Conservation (phyloP, 2,329 filamentous ascomycete species). For the Botrytis tulipae region DNA sequence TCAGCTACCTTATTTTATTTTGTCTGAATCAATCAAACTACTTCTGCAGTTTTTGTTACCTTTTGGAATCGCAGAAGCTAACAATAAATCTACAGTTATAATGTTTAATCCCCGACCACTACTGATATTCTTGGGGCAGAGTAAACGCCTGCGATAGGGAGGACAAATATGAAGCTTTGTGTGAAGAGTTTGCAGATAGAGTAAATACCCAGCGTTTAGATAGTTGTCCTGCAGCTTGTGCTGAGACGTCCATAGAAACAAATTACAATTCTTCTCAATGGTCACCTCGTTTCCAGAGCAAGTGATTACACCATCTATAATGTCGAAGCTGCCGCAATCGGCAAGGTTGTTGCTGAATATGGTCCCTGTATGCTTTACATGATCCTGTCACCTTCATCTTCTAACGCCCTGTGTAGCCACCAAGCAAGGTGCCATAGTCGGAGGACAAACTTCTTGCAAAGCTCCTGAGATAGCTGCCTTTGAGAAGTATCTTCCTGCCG, state of each 20-base stretch:
- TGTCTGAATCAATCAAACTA: slow-evolving; percentile 66
- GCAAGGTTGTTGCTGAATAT: slow-evolving; percentile 80
- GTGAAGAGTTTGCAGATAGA: slow-evolving; percentile 78
- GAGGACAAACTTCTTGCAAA: slow-evolving; percentile 97
- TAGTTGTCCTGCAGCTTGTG: slow-evolving; percentile 34
- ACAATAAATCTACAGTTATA: slow-evolving; percentile 22
- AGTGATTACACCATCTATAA: slow-evolving; percentile 99
- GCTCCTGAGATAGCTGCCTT: slow-evolving; percentile 94
- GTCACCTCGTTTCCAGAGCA: slow-evolving; percentile 89
- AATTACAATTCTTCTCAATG: slow-evolving; percentile 88
- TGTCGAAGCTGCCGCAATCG: slow-evolving; percentile 90
- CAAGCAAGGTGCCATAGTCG: slow-evolving; percentile 91
- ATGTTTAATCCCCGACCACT: background rate
- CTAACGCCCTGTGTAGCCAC: slow-evolving; percentile 61
- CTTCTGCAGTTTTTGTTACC: slow-evolving; percentile 21
- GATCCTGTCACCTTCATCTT: slow-evolving; percentile 18
- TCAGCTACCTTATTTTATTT: slow-evolving; percentile 93
- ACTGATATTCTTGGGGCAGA: slow-evolving; percentile 49
- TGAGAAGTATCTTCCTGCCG: slow-evolving; percentile 78
- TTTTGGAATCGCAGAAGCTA: slow-evolving; percentile 32
- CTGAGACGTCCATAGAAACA: slow-evolving; percentile 61
- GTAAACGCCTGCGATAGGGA: slow-evolving; percentile 92
- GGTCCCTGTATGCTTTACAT: slow-evolving; percentile 74
- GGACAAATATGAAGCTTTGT: slow-evolving; percentile 79
- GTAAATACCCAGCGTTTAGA: slow-evolving; percentile 61